These are phyloP conservation scores for Aegilops speltoides DNA, from an alignment of 176 grass and related monocot species.

Conservation along the genomic window DNA sequence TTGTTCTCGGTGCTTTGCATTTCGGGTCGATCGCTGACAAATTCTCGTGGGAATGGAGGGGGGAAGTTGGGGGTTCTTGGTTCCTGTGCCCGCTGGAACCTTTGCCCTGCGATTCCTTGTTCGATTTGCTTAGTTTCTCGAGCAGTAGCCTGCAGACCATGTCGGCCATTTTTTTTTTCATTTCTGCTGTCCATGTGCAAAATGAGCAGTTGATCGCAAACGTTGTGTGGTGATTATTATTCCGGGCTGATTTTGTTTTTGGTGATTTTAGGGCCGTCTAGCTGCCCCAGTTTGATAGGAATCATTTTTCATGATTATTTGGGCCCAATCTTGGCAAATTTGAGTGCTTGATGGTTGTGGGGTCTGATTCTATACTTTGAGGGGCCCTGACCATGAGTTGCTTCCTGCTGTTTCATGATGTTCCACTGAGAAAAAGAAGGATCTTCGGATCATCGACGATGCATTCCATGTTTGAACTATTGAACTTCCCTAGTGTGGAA, in stretches of 20 bases:
- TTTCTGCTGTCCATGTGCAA: neutral
- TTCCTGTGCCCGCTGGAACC: neutral
- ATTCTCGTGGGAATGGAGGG: neutral
- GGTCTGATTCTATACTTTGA: conserved; percentile 12
- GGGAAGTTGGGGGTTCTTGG: neutral
- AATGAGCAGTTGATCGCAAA: neutral
- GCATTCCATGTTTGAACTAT: neutral
- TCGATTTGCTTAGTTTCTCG: neutral
- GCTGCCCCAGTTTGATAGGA: neutral
- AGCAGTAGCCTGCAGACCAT: neutral
- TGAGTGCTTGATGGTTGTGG: conserved; percentile 28
- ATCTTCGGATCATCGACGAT: conserved; percentile 1
- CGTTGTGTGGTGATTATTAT: neutral
- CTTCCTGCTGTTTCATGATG: neutral
- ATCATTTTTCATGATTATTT: conserved; percentile 4
- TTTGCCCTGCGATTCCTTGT: neutral
- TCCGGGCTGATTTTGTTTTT: neutral
- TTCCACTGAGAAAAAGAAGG: neutral
- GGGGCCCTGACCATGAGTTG: neutral
- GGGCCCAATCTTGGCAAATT: neutral
- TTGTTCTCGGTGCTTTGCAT: conserved; percentile 13
- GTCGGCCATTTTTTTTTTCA: neutral
- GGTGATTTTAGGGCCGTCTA: neutral
- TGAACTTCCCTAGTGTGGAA: neutral
- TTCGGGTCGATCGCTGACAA: neutral